Conservation (phyloP, 176 grass and related monocot species). For the Stipa capillata region DNA sequence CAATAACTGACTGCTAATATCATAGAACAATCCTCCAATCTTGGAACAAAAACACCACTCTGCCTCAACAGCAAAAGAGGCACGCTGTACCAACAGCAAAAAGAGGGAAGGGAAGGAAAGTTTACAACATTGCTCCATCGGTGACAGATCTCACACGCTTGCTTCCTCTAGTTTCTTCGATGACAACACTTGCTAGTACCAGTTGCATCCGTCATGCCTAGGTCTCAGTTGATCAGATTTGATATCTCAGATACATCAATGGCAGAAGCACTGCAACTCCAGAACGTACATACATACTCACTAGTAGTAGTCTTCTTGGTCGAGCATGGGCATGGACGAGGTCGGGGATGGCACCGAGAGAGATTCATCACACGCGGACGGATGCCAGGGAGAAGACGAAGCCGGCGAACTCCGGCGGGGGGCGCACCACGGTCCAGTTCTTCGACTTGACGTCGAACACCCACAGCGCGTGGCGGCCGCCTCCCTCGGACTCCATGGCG, state of each 20-base stretch:
- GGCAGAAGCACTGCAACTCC: neutral
- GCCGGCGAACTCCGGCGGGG: constrained; percentile 33
- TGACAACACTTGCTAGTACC: neutral
- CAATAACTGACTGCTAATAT: too few species aligned
- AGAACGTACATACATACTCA: neutral
- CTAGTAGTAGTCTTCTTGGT: neutral
- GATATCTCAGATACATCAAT: constrained; percentile 18
- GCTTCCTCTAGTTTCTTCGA: too few species aligned
- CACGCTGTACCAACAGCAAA: neutral
- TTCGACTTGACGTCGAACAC: constrained; percentile 43
- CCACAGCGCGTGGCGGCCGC: constrained; percentile 33
- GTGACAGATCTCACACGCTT: neutral
- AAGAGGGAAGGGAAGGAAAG: neutral
- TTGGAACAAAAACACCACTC: too few species aligned
- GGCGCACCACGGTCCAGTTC: constrained; percentile 36
- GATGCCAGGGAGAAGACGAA: constrained; percentile 48
- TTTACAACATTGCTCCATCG: neutral
- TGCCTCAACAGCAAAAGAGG: neutral
- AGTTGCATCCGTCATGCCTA: neutral
- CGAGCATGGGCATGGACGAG: neutral
- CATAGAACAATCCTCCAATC: too few species aligned
- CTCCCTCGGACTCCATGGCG: neutral
- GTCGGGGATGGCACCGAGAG: neutral
- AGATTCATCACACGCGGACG: constrained; percentile 21
- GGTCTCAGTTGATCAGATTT: neutral